Conservation (phyloP, 768 basidiomycete genomes). For the Tephrocybe sp. region DNA sequence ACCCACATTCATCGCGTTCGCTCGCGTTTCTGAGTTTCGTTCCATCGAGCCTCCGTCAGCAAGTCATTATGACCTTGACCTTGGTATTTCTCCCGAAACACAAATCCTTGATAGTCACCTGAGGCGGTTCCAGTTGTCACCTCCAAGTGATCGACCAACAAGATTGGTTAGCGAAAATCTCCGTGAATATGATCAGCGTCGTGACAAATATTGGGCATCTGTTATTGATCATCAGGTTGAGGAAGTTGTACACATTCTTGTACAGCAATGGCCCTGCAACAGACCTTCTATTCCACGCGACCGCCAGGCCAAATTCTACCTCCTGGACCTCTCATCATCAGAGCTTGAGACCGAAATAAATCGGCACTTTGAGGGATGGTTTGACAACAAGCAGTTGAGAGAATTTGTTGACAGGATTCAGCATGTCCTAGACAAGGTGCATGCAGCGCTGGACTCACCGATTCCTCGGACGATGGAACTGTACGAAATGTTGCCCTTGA, state of each 20-base stretch:
- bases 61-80: slow-evolving; percentile 15
- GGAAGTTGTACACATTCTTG: slow-evolving; percentile 10
- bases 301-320: neutral
- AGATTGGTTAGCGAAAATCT: slow-evolving; percentile 1
- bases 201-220: neutral
- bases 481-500: neutral
- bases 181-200: slow-evolving; percentile 4
- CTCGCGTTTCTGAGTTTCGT: slow-evolving; percentile 16
- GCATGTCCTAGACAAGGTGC: slow-evolving; percentile 1
- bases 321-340: slow-evolving; percentile 3
- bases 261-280: slow-evolving; percentile 20
- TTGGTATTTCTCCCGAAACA: slow-evolving; percentile 19
- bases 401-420: slow-evolving; percentile 13
- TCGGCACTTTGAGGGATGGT: slow-evolving; percentile 11
- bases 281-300: neutral
- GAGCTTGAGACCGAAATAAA: neutral
- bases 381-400: slow-evolving; percentile 13
- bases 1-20: slow-evolving; percentile 30
- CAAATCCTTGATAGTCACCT: slow-evolving; percentile 2
- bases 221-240: neutral
- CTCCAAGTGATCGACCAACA: neutral
- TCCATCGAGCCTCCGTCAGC: slow-evolving; percentile 17
- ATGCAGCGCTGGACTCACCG: neutral
- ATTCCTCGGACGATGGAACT: neutral
- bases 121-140: neutral